Conservation (phyloP, 2,329 filamentous ascomycete genomes). For the Raffaelea ambrosiae region DNA sequence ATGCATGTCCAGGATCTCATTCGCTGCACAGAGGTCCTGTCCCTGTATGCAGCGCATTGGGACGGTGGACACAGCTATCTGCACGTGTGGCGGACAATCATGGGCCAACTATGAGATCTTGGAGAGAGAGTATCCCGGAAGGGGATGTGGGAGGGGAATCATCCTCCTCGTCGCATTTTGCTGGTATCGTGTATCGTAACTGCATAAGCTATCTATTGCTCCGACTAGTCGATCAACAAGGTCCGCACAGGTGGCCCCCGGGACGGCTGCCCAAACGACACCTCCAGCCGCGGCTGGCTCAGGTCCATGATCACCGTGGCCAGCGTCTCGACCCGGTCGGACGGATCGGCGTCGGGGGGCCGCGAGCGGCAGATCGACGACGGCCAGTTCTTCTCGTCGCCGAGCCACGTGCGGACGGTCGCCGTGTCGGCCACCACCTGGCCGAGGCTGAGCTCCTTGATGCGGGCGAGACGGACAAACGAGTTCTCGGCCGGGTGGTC, state of each 20-base stretch:
- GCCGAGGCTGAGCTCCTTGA: too few relatives aligned
- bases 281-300: constrained; percentile 1
- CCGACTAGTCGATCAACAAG: too few relatives aligned
- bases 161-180: too few relatives aligned
- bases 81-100: constrained; percentile 1
- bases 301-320: constrained; percentile 7
- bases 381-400: too few relatives aligned
- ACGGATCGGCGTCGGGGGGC: background rate
- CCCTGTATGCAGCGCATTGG: constrained; percentile 2
- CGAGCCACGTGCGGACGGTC: too few relatives aligned
- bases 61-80: constrained; percentile 3
- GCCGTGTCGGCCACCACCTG: too few relatives aligned
- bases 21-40: background rate
- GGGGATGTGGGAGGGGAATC: too few relatives aligned
- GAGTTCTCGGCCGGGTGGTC: too few relatives aligned
- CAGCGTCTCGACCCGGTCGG: constrained; percentile 7
- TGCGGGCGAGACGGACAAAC: too few relatives aligned
- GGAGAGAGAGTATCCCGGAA: background rate
- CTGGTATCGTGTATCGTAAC: too few relatives aligned
- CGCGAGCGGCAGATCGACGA: constrained; percentile 4
- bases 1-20: background rate
- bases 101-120: background rate
- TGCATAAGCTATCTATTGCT: too few relatives aligned
- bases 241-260: too few relatives aligned
- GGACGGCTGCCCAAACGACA: constrained; percentile 4